Conservation (phyloP, 345 rosid species). For the Mallotus nudiflorus region DNA sequence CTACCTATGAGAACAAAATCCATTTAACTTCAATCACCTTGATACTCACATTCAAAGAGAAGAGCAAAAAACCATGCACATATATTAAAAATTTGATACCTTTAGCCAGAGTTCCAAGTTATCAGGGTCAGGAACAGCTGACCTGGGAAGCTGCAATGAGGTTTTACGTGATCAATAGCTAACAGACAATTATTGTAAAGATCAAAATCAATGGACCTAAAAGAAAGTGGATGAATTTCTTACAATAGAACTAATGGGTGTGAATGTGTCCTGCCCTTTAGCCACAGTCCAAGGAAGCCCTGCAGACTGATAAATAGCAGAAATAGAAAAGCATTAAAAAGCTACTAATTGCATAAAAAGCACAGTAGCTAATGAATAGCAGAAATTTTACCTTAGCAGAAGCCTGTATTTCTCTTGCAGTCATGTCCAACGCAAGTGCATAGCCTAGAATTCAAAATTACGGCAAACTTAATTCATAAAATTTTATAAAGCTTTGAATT, state of each 20-base stretch:
- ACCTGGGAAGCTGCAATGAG: conserved; percentile 58
- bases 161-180: conserved; percentile 2
- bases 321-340: too few relatives aligned
- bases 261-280: conserved; percentile 91
- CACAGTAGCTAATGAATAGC: too few relatives aligned
- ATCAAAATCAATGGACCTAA: background rate
- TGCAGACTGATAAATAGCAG: conserved; percentile 74
- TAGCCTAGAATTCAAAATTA: conserved; percentile 52
- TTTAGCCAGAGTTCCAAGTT: conserved; percentile 90
- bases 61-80: background rate
- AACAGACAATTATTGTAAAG: too few relatives aligned
- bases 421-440: conserved; percentile 93
- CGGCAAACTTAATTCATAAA: too few relatives aligned
- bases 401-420: conserved; percentile 85
- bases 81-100: conserved; percentile 38
- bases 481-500: too few relatives aligned
- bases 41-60: background rate
- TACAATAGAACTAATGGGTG: conserved; percentile 88
- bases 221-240: conserved; percentile 25
- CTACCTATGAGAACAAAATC: conserved; percentile 48
- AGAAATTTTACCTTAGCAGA: conserved; percentile 68
- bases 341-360: too few relatives aligned
- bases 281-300: conserved; percentile 97
- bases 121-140: conserved; percentile 65
- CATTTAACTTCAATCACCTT: conserved; percentile 8